Percentiles rank a stretch among this genome's conserved stretches.
These are phyloP conservation scores for Heliamphora exappendiculata DNA, from an alignment of 148 eudicot genomes.

Conservation along the genomic window DNA sequence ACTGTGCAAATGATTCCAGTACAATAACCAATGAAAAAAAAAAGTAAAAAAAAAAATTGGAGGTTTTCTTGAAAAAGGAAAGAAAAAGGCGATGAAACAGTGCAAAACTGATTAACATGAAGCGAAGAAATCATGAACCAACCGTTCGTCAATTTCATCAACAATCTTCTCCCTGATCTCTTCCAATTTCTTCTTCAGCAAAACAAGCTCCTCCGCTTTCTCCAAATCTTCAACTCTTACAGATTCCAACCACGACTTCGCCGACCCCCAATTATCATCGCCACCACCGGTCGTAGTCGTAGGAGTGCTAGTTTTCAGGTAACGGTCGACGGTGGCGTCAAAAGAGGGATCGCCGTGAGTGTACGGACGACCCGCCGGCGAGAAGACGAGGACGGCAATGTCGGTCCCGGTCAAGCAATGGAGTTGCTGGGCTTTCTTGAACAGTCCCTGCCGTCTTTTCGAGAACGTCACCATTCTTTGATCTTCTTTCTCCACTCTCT, in stretches of 20 bases:
- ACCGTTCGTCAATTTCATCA: too few relatives aligned
- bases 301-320: background rate
- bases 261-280: background rate
- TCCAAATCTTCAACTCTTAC: background rate
- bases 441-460: conserved; percentile 9
- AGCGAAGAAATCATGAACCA: too few relatives aligned
- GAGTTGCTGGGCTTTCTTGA: conserved; percentile 9
- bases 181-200: background rate
- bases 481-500: background rate
- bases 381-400: background rate
- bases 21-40: too few relatives aligned
- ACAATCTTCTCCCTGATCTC: background rate
- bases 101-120: too few relatives aligned
- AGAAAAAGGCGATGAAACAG: too few relatives aligned
- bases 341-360: background rate
- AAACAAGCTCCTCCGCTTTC: background rate
- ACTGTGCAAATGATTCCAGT: too few relatives aligned
- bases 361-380: background rate
- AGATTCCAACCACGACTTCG: background rate
- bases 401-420: background rate
- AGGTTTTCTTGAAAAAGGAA: too few relatives aligned
- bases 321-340: background rate
- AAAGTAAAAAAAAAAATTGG: too few relatives aligned
- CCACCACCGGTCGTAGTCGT: background rate
- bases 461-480: conserved; percentile 10